A percentile compares a stretch with the other conserved stretches of the same genome.
Evolutionary conservation across 768 basidiomycete species (phyloP).

Genomic region (Cubamyces lactineus): DNA sequence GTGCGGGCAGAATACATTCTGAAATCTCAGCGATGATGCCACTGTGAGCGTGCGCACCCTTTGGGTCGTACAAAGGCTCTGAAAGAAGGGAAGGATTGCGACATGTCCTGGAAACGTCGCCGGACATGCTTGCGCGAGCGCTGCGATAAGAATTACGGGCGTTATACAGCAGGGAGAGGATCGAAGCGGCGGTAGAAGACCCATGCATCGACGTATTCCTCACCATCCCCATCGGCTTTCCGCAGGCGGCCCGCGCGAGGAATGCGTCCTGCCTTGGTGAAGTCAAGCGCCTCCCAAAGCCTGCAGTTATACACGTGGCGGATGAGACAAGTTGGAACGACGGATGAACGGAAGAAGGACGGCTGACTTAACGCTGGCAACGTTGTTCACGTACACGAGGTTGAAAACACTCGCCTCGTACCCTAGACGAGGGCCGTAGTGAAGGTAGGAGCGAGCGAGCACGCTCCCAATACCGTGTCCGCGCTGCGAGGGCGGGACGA

Average conservation of each 20-base stretch:
- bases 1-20: not conserved
- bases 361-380: slow-evolving; percentile 70
- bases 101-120: no score
- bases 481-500: slow-evolving; percentile 68
- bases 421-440: slow-evolving; percentile 80
- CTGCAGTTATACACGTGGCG: slow-evolving; percentile 36
- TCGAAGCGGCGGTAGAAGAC: slow-evolving; percentile 81
- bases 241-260: slow-evolving; percentile 75
- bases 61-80: no score
- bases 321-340: not conserved
- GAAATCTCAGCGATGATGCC: no score
- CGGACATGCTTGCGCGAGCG: no score
- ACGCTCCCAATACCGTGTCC: slow-evolving; percentile 68
- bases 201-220: slow-evolving; percentile 89
- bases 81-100: no score
- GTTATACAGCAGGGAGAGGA: slow-evolving; percentile 1
- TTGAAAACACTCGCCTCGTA: slow-evolving; percentile 87
- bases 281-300: slow-evolving; percentile 85
- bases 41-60: no score
- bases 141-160: not conserved
- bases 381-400: slow-evolving; percentile 86
- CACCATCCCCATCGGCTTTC: slow-evolving; percentile 65
- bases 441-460: slow-evolving; percentile 77
- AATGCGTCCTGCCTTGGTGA: slow-evolving; percentile 77
- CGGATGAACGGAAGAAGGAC: slow-evolving; percentile 19